Conservation (phyloP, 805 yeast species). For the Ogataea methylovora region DNA sequence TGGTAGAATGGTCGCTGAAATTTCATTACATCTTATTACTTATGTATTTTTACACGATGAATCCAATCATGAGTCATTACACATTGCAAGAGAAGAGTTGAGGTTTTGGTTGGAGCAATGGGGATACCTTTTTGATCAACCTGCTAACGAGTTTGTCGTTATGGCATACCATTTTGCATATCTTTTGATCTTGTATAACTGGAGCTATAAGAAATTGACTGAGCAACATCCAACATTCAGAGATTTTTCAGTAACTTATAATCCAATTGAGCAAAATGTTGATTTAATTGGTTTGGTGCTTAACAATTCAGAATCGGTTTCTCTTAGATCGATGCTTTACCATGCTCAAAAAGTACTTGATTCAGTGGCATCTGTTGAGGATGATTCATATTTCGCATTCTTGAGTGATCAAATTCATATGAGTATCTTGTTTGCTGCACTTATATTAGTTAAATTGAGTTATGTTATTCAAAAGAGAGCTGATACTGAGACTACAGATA, state of each 20-base stretch:
- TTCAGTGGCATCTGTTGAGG: constrained; percentile 27
- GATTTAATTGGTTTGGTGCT: constrained; percentile 2
- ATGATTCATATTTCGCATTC: constrained; percentile 55
- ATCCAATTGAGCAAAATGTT: background rate
- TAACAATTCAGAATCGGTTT: constrained; percentile 6
- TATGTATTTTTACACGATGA: constrained; percentile 47
- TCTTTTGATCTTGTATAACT: constrained; percentile 38
- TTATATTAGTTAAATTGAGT: constrained; percentile 26
- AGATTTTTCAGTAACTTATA: background rate
- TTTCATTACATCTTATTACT: constrained; percentile 48
- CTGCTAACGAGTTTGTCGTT: constrained; percentile 68
- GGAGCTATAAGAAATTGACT: constrained; percentile 14
- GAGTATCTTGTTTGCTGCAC: constrained; percentile 35
- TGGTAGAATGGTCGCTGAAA: constrained; percentile 76
- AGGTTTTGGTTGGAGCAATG: constrained; percentile 59
- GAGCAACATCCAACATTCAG: background rate
- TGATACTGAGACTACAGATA: background rate
- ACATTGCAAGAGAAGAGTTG: constrained; percentile 39
- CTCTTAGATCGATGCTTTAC: constrained; percentile 28
- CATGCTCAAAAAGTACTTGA: constrained; percentile 36
- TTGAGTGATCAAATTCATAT: constrained; percentile 67
- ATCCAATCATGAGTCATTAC: constrained; percentile 19
- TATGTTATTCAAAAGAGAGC: constrained; percentile 3
- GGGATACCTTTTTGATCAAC: constrained; percentile 62
- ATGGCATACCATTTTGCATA: constrained; percentile 59